Base-by-base conservation (phyloP, 768 basidiomycete species). In the Mycena latifolia region DNA sequence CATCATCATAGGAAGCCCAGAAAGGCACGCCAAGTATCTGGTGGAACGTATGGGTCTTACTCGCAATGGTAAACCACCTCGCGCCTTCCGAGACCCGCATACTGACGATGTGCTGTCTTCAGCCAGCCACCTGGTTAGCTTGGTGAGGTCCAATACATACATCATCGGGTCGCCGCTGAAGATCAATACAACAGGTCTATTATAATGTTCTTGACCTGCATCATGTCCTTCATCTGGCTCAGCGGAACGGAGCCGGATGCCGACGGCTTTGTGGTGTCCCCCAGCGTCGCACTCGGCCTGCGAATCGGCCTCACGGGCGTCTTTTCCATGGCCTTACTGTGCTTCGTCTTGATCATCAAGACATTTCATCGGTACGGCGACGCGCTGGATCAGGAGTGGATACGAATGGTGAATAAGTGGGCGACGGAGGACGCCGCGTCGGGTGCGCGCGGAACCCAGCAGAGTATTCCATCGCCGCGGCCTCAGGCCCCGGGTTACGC, bases 31-130 rank as follows among this genome's bases (percentile, higher is more conserved):
- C 75, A 0, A 51, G 53, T 0, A 75, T 79, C 28, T 77, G 71
- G 63, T 82, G 90, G 90, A 92, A 92, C 65, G 86, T 91, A 20
- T 91, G 90, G 89, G 85, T 91, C 1, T 65, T 91, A 22, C 79
- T 92, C 31, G 86, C 89, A 0, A 83, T 89, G 80, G 67, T 68
- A 18, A 15, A 47, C 22, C 20, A 3, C 14, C 17, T 24, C 17
- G 18, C 28, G 18, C 25, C 5, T 24, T 48, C 45, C n/a, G n/a
- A 6, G 25, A 22, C 48, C n/a, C 18, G 4, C 17, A 9, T 10
- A 31, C 37, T 54, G 7, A 61, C 37, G 18, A 46, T 12, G 28
- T 20, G 24, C 17, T 22, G 2, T 25, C 53, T 47, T 18, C 12
- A 60, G 62, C 90, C 90, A 0, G 86, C 84, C 0, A 71, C 88